Evolutionary conservation across 228 moss, liverwort and hornwort genomes (phyloP).

Genomic region (Sphagnum fallax): DNA sequence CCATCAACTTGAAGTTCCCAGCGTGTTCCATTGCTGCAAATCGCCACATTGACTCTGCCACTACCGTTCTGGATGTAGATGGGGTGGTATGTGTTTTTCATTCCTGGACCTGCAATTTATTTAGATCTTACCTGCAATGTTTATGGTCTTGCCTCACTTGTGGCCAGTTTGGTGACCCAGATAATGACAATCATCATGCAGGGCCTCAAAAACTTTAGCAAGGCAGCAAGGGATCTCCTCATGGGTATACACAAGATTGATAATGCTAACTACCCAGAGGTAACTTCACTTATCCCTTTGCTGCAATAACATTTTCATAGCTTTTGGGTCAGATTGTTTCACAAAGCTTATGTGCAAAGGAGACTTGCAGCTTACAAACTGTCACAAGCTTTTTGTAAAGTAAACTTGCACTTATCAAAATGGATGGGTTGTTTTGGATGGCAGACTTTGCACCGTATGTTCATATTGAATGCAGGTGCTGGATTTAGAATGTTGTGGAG

Average conservation of each 20-base stretch:
- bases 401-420: neutral
- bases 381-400: too few relatives aligned
- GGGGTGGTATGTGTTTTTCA: conserved; percentile 68
- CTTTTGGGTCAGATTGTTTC: neutral
- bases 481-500: conserved; percentile 49
- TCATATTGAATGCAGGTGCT: conserved; percentile 40
- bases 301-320: neutral
- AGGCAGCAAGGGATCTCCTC: conserved; percentile 77
- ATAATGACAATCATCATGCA: conserved; percentile 8
- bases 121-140: too few relatives aligned
- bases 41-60: conserved; percentile 71
- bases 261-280: conserved; percentile 94
- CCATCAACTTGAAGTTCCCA: conserved; percentile 82
- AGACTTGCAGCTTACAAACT: too few relatives aligned
- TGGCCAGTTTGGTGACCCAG: too few relatives aligned
- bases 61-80: conserved; percentile 85
- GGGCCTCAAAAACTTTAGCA: conserved; percentile 78
- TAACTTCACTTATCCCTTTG: conserved; percentile 6
- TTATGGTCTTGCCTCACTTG: too few relatives aligned
- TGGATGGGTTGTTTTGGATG: neutral
- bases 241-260: conserved; percentile 92
- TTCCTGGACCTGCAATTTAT: neutral
- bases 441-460: conserved; percentile 37
- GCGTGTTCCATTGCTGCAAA: conserved; percentile 80
- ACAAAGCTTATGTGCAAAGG: too few relatives aligned